A percentile compares a stretch with the other conserved stretches of the same genome.
phyloP scores from a whole-genome alignment of 106 monocot genomes.

The Gastrodia elata region DNA sequence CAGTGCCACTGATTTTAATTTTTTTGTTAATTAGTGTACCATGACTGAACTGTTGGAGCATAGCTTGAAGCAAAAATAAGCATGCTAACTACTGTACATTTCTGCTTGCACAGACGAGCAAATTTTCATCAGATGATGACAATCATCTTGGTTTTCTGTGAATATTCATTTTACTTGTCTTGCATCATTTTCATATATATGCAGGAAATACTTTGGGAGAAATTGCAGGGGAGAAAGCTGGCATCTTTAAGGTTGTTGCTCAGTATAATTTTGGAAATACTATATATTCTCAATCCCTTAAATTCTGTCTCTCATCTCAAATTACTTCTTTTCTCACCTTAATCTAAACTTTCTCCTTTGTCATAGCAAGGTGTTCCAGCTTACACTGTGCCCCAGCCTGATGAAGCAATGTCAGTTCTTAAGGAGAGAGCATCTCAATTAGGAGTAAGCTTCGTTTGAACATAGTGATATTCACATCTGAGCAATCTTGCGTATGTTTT shows the following conservation, averaged over 20 bases:
- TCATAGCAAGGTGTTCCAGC: constrained; percentile 71
- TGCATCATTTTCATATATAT: not conserved
- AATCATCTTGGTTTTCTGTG: not conserved
- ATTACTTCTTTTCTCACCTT: not conserved
- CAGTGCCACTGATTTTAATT: not conserved
- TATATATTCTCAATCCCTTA: not conserved
- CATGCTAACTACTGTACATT: not conserved
- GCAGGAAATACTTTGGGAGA: constrained; percentile 79
- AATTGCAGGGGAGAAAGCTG: constrained; percentile 98
- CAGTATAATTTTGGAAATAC: not conserved
- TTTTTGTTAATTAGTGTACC: not conserved
- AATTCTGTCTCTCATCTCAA: not conserved
- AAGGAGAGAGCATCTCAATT: constrained; percentile 58
- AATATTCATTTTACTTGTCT: not conserved
- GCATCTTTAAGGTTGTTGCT: constrained; percentile 82
- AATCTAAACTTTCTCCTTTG: not conserved
- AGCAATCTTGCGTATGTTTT: not conserved
- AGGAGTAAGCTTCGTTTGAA: constrained; percentile 39
- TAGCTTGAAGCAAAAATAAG: not conserved
- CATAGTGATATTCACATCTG: not conserved
- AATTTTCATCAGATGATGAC: not conserved
- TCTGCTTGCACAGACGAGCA: not conserved
- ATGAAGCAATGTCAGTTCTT: constrained; percentile 83
- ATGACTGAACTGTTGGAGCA: not conserved
- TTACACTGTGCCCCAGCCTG: constrained; percentile 82